Evolutionary conservation across 345 rosid species (phyloP), one percentile per base, ranked within the genome.

Genomic region (Moricandia arvensis): DNA sequence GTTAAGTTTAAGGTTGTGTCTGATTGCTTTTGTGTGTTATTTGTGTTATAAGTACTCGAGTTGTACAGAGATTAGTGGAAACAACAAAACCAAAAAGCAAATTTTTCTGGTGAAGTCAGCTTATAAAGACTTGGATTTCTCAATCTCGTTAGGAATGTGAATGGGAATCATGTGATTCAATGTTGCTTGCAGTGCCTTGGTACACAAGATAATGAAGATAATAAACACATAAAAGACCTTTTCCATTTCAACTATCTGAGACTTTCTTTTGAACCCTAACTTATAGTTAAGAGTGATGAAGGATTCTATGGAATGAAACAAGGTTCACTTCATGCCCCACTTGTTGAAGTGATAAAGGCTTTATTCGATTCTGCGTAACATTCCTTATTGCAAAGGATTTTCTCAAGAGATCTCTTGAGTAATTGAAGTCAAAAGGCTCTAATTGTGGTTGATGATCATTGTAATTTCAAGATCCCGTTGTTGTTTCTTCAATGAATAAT

Each of bases 141-240:
- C n/a, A 76, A 75, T 75, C 87, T 89, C 43, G 75, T 84, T 47
- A 84, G 76, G 75, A 89, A 89, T 60, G 76, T 85, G 70, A 85
- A 89, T 71, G 90, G 93, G 31, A 89, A 89, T 69, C 93, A 89
- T 77, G 90, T 89, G 3, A 80, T 85, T 4, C 89, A 89, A 78
- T 88, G 88, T 41, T 89, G 93, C 83, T 84, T 89, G 81, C 85
- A 82, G 35, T 85, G 83, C 68, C 82, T 89, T 73, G 66, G 74
- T 53, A 72, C 73, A 69, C 82, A 84, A 75, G 88, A 89, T 68
- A 85, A 84, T 54, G 79, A 80, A n/a, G 89, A 90, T 89, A 55
- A 34, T 35, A 12, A 7, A 0, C 3, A 10, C 0, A 13, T 6
- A 9, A 5, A 4, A 29, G 0, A 7, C 6, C 8, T 30, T 30